Evolutionary conservation across 768 basidiomycete genomes (phyloP), one percentile per base, ranked within the genome.

Genomic region (Boletus subcaerulescens): DNA sequence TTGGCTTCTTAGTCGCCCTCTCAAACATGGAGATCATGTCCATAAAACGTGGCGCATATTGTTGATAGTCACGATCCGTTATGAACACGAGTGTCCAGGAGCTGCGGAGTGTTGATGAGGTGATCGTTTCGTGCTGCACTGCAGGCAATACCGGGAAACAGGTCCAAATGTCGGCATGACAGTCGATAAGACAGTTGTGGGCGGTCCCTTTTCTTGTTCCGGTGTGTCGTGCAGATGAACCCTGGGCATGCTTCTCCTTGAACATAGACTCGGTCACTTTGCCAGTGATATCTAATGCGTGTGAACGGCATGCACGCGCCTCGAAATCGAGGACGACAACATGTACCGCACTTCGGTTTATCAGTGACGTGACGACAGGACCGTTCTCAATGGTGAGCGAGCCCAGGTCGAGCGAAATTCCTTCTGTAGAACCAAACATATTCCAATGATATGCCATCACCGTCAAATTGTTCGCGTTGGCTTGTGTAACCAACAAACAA

Each of bases 141-240:
- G 83, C 81, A 4, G 83, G 71, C 3, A 80, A 57, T 3, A 85
- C 83, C 0, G 83, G 83, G 61, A 83, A 85, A 9, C 83, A 77
- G 7, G 75, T 81, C 83, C 83, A 85, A 20, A 83, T 77, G 14
- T 83, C 81, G 0, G 74, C 65, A 48, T 81, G 76, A 49, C 81
- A 83, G 56, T 82, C 80, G 17, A 85, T 67, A 14, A 85, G 66
- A 40, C 69, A 76, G 50, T 83, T 86, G 57, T 83, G 75, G 7
- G 64, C 59, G 2, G 74, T 74, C 7, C 43, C 50, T 17, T 13
- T 40, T 0, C 50, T 53, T 9, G 32, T 24, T 1, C 45, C 48
- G 1, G 36, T 11, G 18, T 50, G 51, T 7, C 65, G 57, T 26
- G 31, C 56, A 24, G 62, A 26, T 26, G 33, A 45, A 11, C 53